Evolutionary conservation across 371 early-diverging fungal species (phyloP), one percentile per base, ranked within the genome.

Genomic region (Saksenaea vasiformis): DNA sequence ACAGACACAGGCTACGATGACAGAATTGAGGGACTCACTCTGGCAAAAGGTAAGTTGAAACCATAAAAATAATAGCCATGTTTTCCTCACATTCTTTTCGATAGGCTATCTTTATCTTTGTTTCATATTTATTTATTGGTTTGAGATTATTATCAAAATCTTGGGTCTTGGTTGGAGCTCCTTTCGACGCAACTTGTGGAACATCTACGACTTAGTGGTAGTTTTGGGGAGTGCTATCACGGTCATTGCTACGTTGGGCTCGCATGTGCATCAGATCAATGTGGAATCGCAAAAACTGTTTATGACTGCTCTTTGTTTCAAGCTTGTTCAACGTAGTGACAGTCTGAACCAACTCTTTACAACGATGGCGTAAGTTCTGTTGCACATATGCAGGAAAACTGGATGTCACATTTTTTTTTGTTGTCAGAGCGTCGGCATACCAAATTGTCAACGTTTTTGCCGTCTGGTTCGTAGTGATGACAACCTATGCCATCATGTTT

Each of bases 401-500:
- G 47, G 22, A 15, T 17, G 19, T 24, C n/a, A n/a, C n/a, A n/a
- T n/a, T n/a, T n/a, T n/a, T n/a, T n/a, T n/a, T n/a, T 56, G 1
- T 34, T 27, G 8, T 7, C 62, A 82, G 82, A 9, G 86, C 85
- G 9, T 85, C 87, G 43, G 74, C 87, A 2, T 78, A 80, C 58
- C 86, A 85, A 19, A 89, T 90, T 27, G 37, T 83, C 34, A 88
- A 84, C 67, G 78, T 89, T 38, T 80, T 88, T 58, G 85, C 84
- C 1, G 88, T 88, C 0, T 90, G 89, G 89, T 78, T 88, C 56
- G 82, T 90, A 8, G 83, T 90, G 19, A 72, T 88, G 69, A 75
- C 82, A 2, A 84, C 87, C 0, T 91, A 87, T 64, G 80, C 87
- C 0, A 86, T 91, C 61, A 83, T 89, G 82, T 90, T 88, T 69